Evolutionary conservation across 1,139 yeast genomes (phyloP), one percentile per base, ranked within the genome.

Genomic region (Kodamaea sp.): DNA sequence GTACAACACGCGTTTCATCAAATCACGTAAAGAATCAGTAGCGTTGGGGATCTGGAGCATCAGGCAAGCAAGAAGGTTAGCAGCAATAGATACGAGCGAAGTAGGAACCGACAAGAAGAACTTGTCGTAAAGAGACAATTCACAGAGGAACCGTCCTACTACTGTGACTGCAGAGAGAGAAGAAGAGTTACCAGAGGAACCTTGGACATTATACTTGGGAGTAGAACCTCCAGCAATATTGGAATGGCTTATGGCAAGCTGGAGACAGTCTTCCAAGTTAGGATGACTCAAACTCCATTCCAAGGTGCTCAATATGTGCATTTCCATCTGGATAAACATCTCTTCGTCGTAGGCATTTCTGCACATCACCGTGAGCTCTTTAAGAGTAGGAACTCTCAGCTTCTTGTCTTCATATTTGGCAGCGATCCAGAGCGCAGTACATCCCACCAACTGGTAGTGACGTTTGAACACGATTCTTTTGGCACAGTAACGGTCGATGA

Each of bases 271-370:
- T 52, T 80, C 84, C 34, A 80, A 63, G 28, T 74, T 66, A 4
- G 86, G 83, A 36, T 76, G 80, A 27, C 81, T 77, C 32, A 87
- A 58, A 9, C 75, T 68, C 98, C 98, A 92, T 36, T 86, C 86
- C 37, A 92, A 66, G 1, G 97, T 89, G 35, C 80, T 66, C 35
- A 92, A 67, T 26, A 92, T 83, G 59, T 92, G 97, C 61, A 79
- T 78, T 63, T 92, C 97, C 97, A 92, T 92, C 59, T 90, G 97
- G 28, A 83, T 73, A 62, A 92, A 89, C 95, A 90, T 88, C 42
- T 83, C 83, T 46, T 81, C 83, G 46, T 88, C 95, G 56, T 88
- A 90, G 10, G 89, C 88, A 50, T 80, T 78, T 42, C 95, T 76
- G 61, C 96, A 87, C 81, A 88, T 77, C 46, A 78, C 66, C 14